Conservation (phyloP, 768 basidiomycete genomes). For the Xerocomus spinulosus region DNA sequence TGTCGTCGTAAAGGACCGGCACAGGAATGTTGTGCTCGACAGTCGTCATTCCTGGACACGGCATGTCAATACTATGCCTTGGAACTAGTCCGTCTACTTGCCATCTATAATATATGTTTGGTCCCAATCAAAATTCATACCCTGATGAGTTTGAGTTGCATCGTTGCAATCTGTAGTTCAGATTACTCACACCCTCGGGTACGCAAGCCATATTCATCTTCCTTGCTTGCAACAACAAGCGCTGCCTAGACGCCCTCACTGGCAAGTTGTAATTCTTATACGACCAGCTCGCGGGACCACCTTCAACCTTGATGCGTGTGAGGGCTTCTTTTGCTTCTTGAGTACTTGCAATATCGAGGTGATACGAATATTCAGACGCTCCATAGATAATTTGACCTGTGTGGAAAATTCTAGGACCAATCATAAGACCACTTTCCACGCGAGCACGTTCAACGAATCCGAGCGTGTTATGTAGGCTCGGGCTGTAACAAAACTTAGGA, state of each 20-base stretch:
- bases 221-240: constrained; percentile 55
- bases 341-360: constrained; percentile 60
- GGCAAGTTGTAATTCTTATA: constrained; percentile 79
- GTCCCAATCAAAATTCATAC: constrained; percentile 80
- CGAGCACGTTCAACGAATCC: constrained; percentile 64
- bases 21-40: constrained; percentile 69
- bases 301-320: constrained; percentile 65
- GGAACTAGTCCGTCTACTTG: constrained; percentile 21
- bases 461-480: constrained; percentile 57
- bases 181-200: constrained; percentile 57
- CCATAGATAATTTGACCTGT: constrained; percentile 56
- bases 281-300: constrained; percentile 63
- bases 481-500: constrained; percentile 35
- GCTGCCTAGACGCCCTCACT: constrained; percentile 62
- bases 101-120: constrained; percentile 76
- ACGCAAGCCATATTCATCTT: constrained; percentile 67
- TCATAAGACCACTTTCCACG: constrained; percentile 61
- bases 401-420: constrained; percentile 71
- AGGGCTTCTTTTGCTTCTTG: constrained; percentile 64
- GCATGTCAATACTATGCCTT: not conserved
- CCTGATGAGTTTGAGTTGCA: constrained; percentile 29
- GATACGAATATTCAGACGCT: constrained; percentile 46
- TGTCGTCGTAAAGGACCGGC: constrained; percentile 61
- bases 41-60: constrained; percentile 62
- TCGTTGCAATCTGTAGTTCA: not conserved